A percentile compares a stretch with the other conserved stretches of the same genome.
Conservation (phyloP, 1,139 yeast genomes). For the Kurtzmaniella natalensis region DNA sequence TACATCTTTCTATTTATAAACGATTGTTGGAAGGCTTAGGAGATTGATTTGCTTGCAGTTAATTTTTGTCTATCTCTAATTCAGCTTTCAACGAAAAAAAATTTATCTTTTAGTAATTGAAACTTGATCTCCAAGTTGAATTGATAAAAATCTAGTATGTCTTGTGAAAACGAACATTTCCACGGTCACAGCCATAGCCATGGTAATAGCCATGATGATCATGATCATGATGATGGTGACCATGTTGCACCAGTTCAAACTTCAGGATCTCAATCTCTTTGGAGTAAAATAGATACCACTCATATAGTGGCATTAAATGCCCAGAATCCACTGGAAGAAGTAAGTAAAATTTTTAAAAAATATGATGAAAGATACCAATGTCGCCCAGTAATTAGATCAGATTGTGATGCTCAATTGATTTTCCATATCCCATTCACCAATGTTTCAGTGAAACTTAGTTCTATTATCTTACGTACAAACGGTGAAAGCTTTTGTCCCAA, state of each 20-base stretch:
- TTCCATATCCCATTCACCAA: slow-evolving; percentile 70
- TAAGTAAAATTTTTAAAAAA: slow-evolving; percentile 48
- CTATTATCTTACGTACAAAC: slow-evolving; percentile 65
- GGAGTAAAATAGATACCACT: slow-evolving; percentile 54
- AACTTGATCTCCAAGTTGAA: too few relatives aligned
- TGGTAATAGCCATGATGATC: slow-evolving; percentile 13
- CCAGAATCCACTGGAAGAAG: slow-evolving; percentile 45
- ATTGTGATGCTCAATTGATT: slow-evolving; percentile 78
- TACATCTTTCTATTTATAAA: too few relatives aligned
- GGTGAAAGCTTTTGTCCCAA: slow-evolving; percentile 65
- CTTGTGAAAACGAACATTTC: slow-evolving; percentile 38
- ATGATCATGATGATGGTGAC: slow-evolving; percentile 20
- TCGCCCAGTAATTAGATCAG: slow-evolving; percentile 57
- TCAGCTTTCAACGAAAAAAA: too few relatives aligned
- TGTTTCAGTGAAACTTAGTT: slow-evolving; percentile 68
- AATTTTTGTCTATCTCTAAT: too few relatives aligned
- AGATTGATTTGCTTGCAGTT: too few relatives aligned
- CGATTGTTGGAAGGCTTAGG: too few relatives aligned
- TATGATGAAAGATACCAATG: slow-evolving; percentile 38
- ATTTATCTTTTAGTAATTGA: too few relatives aligned
- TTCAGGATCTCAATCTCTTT: slow-evolving; percentile 62
- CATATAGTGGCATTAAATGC: slow-evolving; percentile 66
- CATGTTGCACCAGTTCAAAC: slow-evolving; percentile 71
- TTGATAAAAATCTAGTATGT: too few relatives aligned
- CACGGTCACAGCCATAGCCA: slow-evolving; percentile 19